phyloP scores from a whole-genome alignment of 108 stramenopile species.

The Parmales sp. region DNA sequence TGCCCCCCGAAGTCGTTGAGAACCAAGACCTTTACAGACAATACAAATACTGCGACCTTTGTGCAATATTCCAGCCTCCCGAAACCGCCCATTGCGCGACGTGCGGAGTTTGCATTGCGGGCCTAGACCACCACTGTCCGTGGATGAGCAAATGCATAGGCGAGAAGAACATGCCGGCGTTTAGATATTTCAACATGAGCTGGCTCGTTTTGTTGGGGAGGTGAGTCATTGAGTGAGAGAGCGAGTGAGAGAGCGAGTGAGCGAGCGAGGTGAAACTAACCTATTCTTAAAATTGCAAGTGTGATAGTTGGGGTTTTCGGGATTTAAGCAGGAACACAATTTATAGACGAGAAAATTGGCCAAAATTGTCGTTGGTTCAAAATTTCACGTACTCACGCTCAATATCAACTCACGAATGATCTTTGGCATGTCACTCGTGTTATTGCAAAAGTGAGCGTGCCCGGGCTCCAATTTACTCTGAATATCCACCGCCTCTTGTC shows the following conservation, averaged over 20 bases:
- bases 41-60: constrained; percentile 6
- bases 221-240: no score
- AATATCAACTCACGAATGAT: background rate
- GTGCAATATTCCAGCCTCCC: constrained; percentile 1
- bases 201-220: no score
- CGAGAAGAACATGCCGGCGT: constrained; percentile 13
- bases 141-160: constrained; percentile 26
- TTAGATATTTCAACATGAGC: background rate
- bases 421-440: background rate
- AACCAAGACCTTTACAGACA: background rate
- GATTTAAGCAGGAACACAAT: no score
- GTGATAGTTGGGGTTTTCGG: no score
- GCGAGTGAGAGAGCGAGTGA: no score
- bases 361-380: no score
- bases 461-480: background rate
- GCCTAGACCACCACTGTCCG: constrained; percentile 21
- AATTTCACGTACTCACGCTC: no score
- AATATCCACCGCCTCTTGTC: background rate
- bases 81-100: constrained; percentile 5
- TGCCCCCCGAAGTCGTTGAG: background rate
- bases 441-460: background rate
- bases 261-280: no score
- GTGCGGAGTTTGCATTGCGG: constrained; percentile 15
- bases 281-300: no score
- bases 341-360: no score